Conservation (phyloP, 2,329 filamentous ascomycete genomes). For the Fusarium paranaense region DNA sequence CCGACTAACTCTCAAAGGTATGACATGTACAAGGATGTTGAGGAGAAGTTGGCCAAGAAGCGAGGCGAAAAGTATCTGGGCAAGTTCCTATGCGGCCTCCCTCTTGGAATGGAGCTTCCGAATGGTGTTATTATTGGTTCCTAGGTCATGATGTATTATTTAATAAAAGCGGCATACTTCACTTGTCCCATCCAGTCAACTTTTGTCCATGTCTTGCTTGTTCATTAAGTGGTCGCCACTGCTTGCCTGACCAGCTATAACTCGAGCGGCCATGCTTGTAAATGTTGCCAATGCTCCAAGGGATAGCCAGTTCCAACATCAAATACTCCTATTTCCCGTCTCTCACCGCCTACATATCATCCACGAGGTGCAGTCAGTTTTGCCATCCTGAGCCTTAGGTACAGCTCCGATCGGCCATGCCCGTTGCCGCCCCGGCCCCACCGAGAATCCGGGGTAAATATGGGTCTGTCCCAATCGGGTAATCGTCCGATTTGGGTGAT, state of each 20-base stretch:
- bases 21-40: constrained; percentile 68
- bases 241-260: not conserved
- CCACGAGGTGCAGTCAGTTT: not conserved
- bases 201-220: not conserved
- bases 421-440: not conserved
- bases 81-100: constrained; percentile 57
- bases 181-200: not conserved
- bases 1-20: constrained; percentile 54
- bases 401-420: not conserved
- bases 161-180: not conserved
- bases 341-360: not conserved
- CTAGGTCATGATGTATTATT: constrained; percentile 40
- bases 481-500: not conserved
- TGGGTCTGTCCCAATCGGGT: not conserved
- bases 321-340: not conserved
- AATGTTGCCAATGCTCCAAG: not conserved
- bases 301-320: not conserved
- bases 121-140: constrained; percentile 57
- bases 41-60: constrained; percentile 57
- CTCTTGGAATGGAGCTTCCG: constrained; percentile 61
- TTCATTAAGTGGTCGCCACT: not conserved
- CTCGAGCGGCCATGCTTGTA: not conserved
- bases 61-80: constrained; percentile 50
- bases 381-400: not conserved
- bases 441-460: not conserved